Percentiles rank a stretch among this genome's conserved stretches.
Conservation (phyloP, 805 yeast species). For the Pichia thaimueangensis region DNA sequence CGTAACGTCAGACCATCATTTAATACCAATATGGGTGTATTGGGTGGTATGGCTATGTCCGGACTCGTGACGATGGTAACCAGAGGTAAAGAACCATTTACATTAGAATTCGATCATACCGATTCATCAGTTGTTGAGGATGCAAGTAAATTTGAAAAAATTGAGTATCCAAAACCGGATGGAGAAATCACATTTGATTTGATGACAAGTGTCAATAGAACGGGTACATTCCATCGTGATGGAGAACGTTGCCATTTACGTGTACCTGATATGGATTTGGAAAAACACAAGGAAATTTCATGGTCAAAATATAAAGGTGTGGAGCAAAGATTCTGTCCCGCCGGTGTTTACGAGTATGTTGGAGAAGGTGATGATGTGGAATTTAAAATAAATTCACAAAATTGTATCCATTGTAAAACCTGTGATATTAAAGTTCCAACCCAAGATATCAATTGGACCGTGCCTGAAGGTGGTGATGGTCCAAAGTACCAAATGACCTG, state of each 20-base stretch:
- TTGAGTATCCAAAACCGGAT: slow-evolving; percentile 93
- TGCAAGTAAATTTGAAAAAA: slow-evolving; percentile 62
- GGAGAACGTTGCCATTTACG: slow-evolving; percentile 87
- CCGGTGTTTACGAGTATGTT: slow-evolving; percentile 92
- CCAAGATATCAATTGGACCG: slow-evolving; percentile 91
- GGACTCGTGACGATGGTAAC: slow-evolving; percentile 78
- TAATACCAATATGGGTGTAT: slow-evolving; percentile 62
- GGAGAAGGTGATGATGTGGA: slow-evolving; percentile 55
- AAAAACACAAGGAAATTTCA: slow-evolving; percentile 58
- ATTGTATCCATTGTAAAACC: slow-evolving; percentile 97
- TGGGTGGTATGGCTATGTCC: slow-evolving; percentile 79
- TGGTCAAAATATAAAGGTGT: slow-evolving; percentile 80
- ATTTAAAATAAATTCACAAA: slow-evolving; percentile 92
- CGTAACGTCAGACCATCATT: slow-evolving; percentile 94
- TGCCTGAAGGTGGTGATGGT: slow-evolving; percentile 99
- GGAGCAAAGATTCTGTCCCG: slow-evolving; percentile 93
- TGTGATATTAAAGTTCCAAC: slow-evolving; percentile 96
- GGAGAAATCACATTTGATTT: slow-evolving; percentile 88
- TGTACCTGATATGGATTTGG: slow-evolving; percentile 53
- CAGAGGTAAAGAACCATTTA: slow-evolving; percentile 82
- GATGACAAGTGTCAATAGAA: slow-evolving; percentile 89
- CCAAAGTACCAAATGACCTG: slow-evolving; percentile 86
- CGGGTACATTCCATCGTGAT: slow-evolving; percentile 95
- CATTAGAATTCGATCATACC: slow-evolving; percentile 57
- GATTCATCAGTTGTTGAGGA: slow-evolving; percentile 68